Percentiles rank a stretch among this genome's conserved stretches.
phyloP scores from a whole-genome alignment of 169 alveolate species.

The Plasmodium reichenowi region DNA sequence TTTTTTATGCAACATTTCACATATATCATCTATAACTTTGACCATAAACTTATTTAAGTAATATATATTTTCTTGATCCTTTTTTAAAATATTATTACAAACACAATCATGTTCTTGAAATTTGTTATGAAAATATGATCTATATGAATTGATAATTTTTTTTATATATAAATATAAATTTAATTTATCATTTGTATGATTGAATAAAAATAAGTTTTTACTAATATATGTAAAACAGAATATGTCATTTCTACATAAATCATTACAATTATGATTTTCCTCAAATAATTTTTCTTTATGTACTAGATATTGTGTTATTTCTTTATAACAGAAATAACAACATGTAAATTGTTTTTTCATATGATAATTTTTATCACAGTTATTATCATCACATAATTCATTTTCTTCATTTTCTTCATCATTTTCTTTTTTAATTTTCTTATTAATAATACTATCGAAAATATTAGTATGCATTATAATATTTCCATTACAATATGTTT shows the following conservation, averaged over 20 bases:
- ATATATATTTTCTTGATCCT: slow-evolving; percentile 5
- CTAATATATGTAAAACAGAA: slow-evolving; percentile 30
- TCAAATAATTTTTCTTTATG: slow-evolving; percentile 17
- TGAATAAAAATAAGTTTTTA: slow-evolving; percentile 14
- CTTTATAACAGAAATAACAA: slow-evolving; percentile 32
- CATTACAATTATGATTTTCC: slow-evolving; percentile 13
- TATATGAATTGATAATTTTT: slow-evolving; percentile 35
- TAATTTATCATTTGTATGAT: slow-evolving; percentile 42
- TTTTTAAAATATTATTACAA: background rate
- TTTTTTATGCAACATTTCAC: slow-evolving; percentile 43
- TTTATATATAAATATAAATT: slow-evolving; percentile 37
- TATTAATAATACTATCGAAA: slow-evolving; percentile 63
- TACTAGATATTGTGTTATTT: slow-evolving; percentile 11
- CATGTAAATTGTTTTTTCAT: slow-evolving; percentile 21
- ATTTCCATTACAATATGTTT: background rate
- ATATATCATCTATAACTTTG: slow-evolving; percentile 20
- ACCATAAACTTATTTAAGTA: slow-evolving; percentile 48
- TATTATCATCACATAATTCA: background rate
- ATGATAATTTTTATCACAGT: background rate
- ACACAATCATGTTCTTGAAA: slow-evolving; percentile 22
- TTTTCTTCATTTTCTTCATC: slow-evolving; percentile 21
- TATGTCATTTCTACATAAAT: slow-evolving; percentile 1
- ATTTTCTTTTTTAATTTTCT: slow-evolving; percentile 27
- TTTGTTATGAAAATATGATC: slow-evolving; percentile 14
- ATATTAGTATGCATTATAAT: slow-evolving; percentile 32